phyloP scores from a whole-genome alignment of 805 yeast species.

The Metschnikowia cerradonensis region DNA sequence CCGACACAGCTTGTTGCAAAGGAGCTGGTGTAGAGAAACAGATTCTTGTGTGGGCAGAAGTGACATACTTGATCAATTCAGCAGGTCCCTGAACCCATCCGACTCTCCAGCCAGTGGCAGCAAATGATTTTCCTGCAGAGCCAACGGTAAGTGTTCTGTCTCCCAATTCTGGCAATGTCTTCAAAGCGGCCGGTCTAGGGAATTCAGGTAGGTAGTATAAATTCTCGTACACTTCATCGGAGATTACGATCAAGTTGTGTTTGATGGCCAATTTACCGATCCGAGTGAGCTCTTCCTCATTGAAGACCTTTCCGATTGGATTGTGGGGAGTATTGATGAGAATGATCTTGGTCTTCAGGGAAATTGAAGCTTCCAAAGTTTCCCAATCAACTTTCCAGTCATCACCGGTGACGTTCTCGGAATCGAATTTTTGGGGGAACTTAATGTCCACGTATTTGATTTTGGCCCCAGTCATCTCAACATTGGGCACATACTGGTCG shows the following conservation, averaged over 20 bases:
- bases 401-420: slow-evolving; percentile 63
- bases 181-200: slow-evolving; percentile 78
- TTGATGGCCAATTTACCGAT: slow-evolving; percentile 84
- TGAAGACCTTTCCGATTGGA: slow-evolving; percentile 90
- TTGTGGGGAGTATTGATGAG: slow-evolving; percentile 94
- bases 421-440: slow-evolving; percentile 71
- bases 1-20: slow-evolving; percentile 85
- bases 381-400: slow-evolving; percentile 87
- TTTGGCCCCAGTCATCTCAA: slow-evolving; percentile 90
- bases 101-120: slow-evolving; percentile 99
- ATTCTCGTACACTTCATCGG: slow-evolving; percentile 96
- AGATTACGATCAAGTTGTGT: slow-evolving; percentile 74
- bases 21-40: slow-evolving; percentile 91
- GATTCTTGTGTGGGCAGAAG: slow-evolving; percentile 90
- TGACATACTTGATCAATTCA: slow-evolving; percentile 74
- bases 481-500: slow-evolving; percentile 93
- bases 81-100: slow-evolving; percentile 93
- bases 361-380: slow-evolving; percentile 68
- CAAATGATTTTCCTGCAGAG: slow-evolving; percentile 95
- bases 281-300: slow-evolving; percentile 63
- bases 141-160: slow-evolving; percentile 86
- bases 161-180: slow-evolving; percentile 63
- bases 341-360: slow-evolving; percentile 75
- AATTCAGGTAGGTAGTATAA: slow-evolving; percentile 66
- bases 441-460: slow-evolving; percentile 82